Conservation (phyloP, 768 basidiomycete species). For the Pleurotus pulmonarius region DNA sequence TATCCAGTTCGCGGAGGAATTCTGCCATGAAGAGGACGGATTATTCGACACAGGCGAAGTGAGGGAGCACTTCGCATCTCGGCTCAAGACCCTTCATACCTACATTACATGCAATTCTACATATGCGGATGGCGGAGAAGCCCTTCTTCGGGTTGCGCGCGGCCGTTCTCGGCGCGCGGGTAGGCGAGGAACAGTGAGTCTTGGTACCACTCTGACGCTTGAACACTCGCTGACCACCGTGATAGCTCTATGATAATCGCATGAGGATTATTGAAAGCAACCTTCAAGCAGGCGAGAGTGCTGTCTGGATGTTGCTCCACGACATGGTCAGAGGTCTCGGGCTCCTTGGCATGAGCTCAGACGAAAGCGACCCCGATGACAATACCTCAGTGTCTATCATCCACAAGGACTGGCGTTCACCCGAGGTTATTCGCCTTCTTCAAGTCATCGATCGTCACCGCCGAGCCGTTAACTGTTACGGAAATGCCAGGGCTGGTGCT, state of each 20-base stretch:
- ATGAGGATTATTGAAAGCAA: too few relatives aligned
- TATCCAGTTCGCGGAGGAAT: background rate
- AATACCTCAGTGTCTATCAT: background rate
- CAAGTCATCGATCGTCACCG: background rate
- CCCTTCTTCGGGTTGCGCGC: background rate
- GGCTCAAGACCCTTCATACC: background rate
- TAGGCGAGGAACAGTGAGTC: too few relatives aligned
- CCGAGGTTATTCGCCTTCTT: background rate
- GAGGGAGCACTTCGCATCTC: background rate
- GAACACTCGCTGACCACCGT: too few relatives aligned
- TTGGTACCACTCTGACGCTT: too few relatives aligned
- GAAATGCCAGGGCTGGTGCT: background rate
- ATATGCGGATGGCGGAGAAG: background rate
- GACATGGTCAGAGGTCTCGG: background rate
- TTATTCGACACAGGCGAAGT: background rate
- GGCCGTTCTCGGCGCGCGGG: too few relatives aligned
- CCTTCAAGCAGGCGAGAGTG: too few relatives aligned
- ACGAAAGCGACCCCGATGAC: background rate
- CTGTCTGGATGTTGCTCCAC: background rate
- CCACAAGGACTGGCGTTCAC: background rate
- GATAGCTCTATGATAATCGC: too few relatives aligned
- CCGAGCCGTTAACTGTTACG: background rate
- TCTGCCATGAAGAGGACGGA: background rate
- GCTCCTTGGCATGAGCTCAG: background rate
- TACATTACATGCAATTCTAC: background rate